Evolutionary conservation across 2,329 filamentous ascomycete species (phyloP).

Genomic region (Phyllosticta ampelicida): DNA sequence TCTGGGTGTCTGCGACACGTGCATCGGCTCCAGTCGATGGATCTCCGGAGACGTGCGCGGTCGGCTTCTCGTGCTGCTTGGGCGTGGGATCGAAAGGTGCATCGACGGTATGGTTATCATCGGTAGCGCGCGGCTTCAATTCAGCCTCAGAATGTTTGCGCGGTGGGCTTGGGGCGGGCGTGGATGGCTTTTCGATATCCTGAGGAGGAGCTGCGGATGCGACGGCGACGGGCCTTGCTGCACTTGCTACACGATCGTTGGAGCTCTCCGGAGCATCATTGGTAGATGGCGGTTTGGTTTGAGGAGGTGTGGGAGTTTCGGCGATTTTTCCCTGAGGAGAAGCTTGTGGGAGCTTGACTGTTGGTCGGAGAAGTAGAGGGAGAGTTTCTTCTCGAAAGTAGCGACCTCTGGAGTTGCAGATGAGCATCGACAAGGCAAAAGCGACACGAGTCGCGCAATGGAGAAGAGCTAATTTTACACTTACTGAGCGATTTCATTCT

Average conservation of each 20-base stretch:
- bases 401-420: conserved; percentile 36
- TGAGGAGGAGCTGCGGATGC: conserved; percentile 1
- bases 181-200: conserved; percentile 13
- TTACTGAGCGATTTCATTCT: conserved; percentile 49
- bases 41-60: background rate
- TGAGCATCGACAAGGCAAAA: background rate
- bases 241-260: background rate
- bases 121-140: conserved; percentile 9
- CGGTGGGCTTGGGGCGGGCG: conserved; percentile 12
- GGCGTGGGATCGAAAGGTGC: conserved; percentile 2
- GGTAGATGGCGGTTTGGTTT: conserved; percentile 17
- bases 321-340: background rate
- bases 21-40: background rate
- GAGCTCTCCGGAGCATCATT: conserved; percentile 11
- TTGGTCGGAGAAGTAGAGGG: conserved; percentile 18
- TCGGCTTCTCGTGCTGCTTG: background rate
- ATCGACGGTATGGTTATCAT: conserved; percentile 15
- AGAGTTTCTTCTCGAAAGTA: conserved; percentile 40
- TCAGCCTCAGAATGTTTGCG: conserved; percentile 9
- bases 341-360: conserved; percentile 17
- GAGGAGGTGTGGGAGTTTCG: conserved; percentile 23
- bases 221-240: background rate
- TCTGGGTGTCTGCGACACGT: background rate
- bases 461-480: conserved; percentile 24
- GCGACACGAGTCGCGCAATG: conserved; percentile 15